These are phyloP conservation scores for Amylocarpus encephaloides DNA, from an alignment of 2,329 filamentous ascomycete genomes.

Conservation along the genomic window DNA sequence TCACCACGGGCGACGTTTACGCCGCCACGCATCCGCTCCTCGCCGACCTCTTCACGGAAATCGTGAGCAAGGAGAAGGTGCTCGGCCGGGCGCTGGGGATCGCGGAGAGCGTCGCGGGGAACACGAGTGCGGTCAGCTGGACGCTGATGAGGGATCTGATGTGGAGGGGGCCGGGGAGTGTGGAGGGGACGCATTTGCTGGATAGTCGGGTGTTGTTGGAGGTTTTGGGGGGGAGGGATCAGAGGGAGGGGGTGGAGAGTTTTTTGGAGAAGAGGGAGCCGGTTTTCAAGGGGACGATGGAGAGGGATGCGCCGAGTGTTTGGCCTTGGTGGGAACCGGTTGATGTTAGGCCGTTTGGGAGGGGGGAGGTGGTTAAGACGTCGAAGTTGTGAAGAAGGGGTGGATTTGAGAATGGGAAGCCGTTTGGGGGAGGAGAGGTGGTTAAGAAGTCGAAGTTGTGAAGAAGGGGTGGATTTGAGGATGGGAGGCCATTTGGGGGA, in stretches of 20 bases:
- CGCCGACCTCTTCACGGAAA: slow-evolving; percentile 59
- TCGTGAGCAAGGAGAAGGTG: slow-evolving; percentile 54
- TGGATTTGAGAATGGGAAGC: background rate
- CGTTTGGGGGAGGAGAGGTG: slow-evolving; percentile 15
- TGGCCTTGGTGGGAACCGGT: slow-evolving; percentile 57
- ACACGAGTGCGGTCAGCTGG: slow-evolving; percentile 58
- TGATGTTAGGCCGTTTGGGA: slow-evolving; percentile 34
- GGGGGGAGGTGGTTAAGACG: slow-evolving; percentile 15
- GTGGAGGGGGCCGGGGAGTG: slow-evolving; percentile 49
- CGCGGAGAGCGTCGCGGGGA: slow-evolving; percentile 59
- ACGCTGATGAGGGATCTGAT: slow-evolving; percentile 68
- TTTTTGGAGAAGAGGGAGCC: slow-evolving; percentile 56
- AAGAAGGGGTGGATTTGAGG: background rate
- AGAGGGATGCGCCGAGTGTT: slow-evolving; percentile 44
- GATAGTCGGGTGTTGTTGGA: slow-evolving; percentile 61
- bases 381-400: slow-evolving; percentile 13
- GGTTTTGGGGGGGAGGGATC: slow-evolving; percentile 49
- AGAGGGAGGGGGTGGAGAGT: slow-evolving; percentile 51
- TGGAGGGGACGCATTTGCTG: slow-evolving; percentile 65
- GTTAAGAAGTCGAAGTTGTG: slow-evolving; percentile 16
- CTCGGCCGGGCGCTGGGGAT: slow-evolving; percentile 58
- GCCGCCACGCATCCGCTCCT: slow-evolving; percentile 44
- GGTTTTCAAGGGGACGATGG: slow-evolving; percentile 50
- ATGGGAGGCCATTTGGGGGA: slow-evolving; percentile 4
- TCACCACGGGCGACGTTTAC: slow-evolving; percentile 61